Percentiles rank a stretch among this genome's conserved stretches.
phyloP scores from a whole-genome alignment of 2,329 filamentous ascomycete genomes.

The Xylogone sp. region DNA sequence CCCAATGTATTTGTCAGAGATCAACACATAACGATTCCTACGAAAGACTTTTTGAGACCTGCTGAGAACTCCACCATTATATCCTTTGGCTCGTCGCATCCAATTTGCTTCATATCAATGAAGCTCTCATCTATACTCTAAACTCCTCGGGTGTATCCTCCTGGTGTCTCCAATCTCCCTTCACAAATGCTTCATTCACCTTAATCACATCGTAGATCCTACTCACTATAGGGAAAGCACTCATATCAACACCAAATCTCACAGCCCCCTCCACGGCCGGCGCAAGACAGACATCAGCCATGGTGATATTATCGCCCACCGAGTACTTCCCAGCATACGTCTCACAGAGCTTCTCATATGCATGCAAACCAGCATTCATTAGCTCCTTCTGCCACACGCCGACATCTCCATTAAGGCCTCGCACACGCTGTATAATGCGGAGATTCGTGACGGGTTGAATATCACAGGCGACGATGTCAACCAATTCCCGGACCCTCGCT shows the following conservation, averaged over 20 bases:
- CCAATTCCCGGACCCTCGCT: conserved; percentile 49
- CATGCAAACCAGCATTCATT: conserved; percentile 48
- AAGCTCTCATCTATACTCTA: conserved; percentile 11
- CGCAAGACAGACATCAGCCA: conserved; percentile 56
- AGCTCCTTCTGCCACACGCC: conserved; percentile 48
- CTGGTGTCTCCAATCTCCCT: conserved; percentile 51
- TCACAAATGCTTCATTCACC: conserved; percentile 44
- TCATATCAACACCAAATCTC: conserved; percentile 50
- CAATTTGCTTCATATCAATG: no score
- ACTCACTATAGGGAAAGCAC: conserved; percentile 41
- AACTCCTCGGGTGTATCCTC: conserved; percentile 48
- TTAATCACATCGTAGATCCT: conserved; percentile 43
- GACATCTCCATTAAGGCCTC: conserved; percentile 37
- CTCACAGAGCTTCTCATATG: conserved; percentile 46
- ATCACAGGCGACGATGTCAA: conserved; percentile 51
- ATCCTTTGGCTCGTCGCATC: no score
- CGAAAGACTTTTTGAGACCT: no score
- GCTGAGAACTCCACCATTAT: no score
- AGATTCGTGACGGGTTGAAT: conserved; percentile 59
- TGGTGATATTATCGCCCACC: conserved; percentile 49
- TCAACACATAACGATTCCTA: no score
- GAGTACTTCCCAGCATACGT: conserved; percentile 46
- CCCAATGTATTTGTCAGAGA: no score
- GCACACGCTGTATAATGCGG: conserved; percentile 46
- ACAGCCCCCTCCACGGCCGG: conserved; percentile 56